phyloP scores from a whole-genome alignment of 1,284 basidiomycete genomes.

The Leccinum fuscescens region DNA sequence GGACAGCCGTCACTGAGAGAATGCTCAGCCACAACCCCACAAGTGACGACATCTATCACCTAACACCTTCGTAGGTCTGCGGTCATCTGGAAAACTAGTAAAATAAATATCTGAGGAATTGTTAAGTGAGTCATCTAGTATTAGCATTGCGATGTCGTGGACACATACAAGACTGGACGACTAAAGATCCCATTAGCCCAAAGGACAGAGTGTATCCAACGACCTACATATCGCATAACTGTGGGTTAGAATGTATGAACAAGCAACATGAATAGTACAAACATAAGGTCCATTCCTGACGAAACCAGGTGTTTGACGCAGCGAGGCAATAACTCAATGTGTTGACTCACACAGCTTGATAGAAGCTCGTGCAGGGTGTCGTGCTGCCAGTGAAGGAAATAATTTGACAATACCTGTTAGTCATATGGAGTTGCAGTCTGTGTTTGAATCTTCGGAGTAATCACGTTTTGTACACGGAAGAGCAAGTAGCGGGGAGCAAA shows the following conservation, averaged over 20 bases:
- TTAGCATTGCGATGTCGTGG: neutral
- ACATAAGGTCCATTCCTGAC: neutral
- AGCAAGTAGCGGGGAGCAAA: no score
- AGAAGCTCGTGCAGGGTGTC: no score
- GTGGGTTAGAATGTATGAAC: neutral
- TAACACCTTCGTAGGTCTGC: neutral
- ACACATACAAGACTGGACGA: neutral
- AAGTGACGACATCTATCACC: neutral
- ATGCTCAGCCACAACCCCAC: no score
- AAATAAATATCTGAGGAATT: neutral
- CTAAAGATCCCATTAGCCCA: conserved; percentile 3
- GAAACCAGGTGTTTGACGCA: neutral
- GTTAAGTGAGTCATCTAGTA: no score
- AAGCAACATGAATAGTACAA: neutral
- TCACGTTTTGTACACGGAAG: neutral
- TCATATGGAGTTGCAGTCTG: neutral
- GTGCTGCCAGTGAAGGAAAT: no score
- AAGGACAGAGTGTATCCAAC: conserved; percentile 7
- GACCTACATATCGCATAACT: neutral
- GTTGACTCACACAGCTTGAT: neutral
- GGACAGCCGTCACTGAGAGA: no score
- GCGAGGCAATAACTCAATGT: neutral
- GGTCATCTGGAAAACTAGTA: neutral
- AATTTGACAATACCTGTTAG: neutral
- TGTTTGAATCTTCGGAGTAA: neutral